Base-by-base conservation (phyloP, 1,284 basidiomycete genomes). In the Taiwanofungus camphoratus region DNA sequence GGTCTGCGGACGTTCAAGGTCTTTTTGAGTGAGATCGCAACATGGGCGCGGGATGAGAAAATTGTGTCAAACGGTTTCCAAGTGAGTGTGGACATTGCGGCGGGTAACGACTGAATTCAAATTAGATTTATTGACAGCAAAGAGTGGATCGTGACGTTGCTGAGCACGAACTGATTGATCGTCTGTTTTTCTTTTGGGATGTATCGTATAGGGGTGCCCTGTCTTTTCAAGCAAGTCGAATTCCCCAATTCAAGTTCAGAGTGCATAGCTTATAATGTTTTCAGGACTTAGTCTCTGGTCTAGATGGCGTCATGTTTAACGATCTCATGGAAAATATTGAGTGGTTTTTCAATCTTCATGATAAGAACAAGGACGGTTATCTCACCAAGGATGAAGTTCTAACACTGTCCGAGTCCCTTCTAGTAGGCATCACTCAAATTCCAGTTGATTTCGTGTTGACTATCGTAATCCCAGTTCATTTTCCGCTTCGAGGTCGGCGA, bases 401-500 rank as follows among this genome's bases (percentile, higher is more conserved):
- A 52, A 96, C 92, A 1, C 68, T 99, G 30, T 97, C 94, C 3
- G 94, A 98, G 65, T 91, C 92, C 13, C 76, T 99, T 41, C 69
- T 99, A 64, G 92, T 93, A 41, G 61, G 85, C 61, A 8, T 19
- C 20, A 6, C 1, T 32, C 19, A 5, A 33, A n/a, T 30, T 5
- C 5, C 1, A 33, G 1, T n/a, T 5, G 39, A 9, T n/a, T 29
- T n/a, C 8, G 26, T 29, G 26, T 29, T 37, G 3, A 29, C 23
- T 2, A 42, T 40, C 29, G 32, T 44, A 9, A 43, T 13, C 30
- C 29, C 57, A 93, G 90, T 95, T 95, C 67, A 96, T 99, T 56
- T 99, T 99, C 80, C 85, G 96, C 20, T 94, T 87, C 63, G 96
- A 99, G 67, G 79, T 94, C 12, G 95, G 96, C 8, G 96, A 99